Base-by-base conservation (phyloP, 2,329 filamentous ascomycete species). In the Neurospora sp. region DNA sequence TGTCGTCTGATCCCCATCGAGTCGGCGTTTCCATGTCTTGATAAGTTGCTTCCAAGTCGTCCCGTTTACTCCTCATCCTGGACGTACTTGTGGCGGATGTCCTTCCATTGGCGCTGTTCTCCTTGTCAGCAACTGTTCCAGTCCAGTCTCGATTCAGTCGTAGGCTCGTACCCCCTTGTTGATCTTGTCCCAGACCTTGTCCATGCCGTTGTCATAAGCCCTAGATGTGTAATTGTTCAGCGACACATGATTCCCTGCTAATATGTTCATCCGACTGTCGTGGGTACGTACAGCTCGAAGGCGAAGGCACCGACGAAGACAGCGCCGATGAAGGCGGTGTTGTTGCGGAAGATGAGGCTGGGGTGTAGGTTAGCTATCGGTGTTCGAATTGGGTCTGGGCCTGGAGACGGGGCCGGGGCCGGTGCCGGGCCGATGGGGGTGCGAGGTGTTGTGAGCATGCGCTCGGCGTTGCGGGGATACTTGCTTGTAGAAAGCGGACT, bases 31-130 rank as follows among this genome's bases (percentile, higher is more conserved):
- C 52, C 28, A 36, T 36, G 12, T 36, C 52, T 62, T 17, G 28
- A 36, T 8, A 33, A 6, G 52, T 62, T 62, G 12, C 52, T 62
- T 28, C 23, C 52, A 33, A 36, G 52, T n/a, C 28, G 52, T 62
- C 52, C 15, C 28, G 8, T 17, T 74, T 89, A 89, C 74, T 91
- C 89, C 70, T 85, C 87, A 71, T 86, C 85, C 83, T 92, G 83
- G 78, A 97, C 82, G 82, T 97, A 99, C 83, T 87, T 90, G 82
- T 90, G 84, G 84, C 96, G 95, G 85, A 99, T 97, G 82, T 99
- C 96, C 88, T 97, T 97, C 96, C 96, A 98, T 96, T 97, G 95
- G 79, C 95, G 93, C 95, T 98, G 79, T 76, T 66, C 19, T 39
- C 38, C 66, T 23, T 67, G 76, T 82, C 73, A 83, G 80, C 75